A percentile compares a stretch with the other conserved stretches of the same genome.
Conservation (phyloP, 208 protist species). For the Trypanosoma grayi region DNA sequence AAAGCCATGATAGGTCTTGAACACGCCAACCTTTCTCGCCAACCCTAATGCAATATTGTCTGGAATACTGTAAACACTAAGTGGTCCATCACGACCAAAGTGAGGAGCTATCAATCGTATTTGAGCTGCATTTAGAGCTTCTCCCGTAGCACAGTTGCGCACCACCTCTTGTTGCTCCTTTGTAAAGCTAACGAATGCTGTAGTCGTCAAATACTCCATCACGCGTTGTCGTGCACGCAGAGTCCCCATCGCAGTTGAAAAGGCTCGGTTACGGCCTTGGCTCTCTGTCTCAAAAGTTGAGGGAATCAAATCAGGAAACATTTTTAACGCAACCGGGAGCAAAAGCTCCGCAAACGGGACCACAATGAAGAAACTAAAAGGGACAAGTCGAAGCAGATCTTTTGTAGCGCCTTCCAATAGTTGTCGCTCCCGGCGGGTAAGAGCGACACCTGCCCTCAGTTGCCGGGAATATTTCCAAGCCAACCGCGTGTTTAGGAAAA, state of each 20-base stretch:
- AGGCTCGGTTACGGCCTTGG: slow-evolving; percentile 82
- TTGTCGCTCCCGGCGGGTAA: slow-evolving; percentile 83
- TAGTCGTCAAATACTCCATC: slow-evolving; percentile 85
- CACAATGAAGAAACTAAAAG: slow-evolving; percentile 97
- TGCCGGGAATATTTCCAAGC: slow-evolving; percentile 88
- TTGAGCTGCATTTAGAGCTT: slow-evolving; percentile 72
- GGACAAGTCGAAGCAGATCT: slow-evolving; percentile 95
- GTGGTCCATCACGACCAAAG: slow-evolving; percentile 71
- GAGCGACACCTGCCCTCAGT: slow-evolving; percentile 78
- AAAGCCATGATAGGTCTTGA: slow-evolving; percentile 73
- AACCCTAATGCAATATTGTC: slow-evolving; percentile 71
- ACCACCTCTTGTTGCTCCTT: slow-evolving; percentile 83
- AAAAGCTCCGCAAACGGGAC: slow-evolving; percentile 96
- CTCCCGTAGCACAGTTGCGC: slow-evolving; percentile 62
- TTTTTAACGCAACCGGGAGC: slow-evolving; percentile 94
- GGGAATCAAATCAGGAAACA: slow-evolving; percentile 97
- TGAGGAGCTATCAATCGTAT: slow-evolving; percentile 76
- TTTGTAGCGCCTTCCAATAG: slow-evolving; percentile 91
- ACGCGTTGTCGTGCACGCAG: slow-evolving; percentile 76
- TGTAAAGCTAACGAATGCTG: slow-evolving; percentile 73
- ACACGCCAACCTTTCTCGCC: slow-evolving; percentile 65
- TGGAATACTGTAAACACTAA: slow-evolving; percentile 84
- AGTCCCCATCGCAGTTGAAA: slow-evolving; percentile 70
- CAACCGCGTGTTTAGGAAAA: slow-evolving; percentile 85
- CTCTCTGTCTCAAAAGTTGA: slow-evolving; percentile 93